Percentiles rank a stretch among this genome's conserved stretches.
Evolutionary conservation across 2,329 filamentous ascomycete species (phyloP).

Genomic region (Diplodia corticola): DNA sequence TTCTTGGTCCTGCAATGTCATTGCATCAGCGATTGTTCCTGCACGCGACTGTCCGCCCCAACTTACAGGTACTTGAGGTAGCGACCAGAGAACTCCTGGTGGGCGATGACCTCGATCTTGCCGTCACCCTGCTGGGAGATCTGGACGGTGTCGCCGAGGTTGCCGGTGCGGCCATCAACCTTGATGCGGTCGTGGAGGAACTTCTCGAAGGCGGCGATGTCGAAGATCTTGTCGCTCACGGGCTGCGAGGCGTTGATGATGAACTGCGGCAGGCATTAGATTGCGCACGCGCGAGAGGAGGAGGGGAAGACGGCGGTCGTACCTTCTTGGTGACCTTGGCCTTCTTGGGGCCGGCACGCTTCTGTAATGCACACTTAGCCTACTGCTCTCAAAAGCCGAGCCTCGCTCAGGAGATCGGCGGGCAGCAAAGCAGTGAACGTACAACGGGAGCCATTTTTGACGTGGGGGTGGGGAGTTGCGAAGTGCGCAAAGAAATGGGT

Average conservation of each 20-base stretch:
- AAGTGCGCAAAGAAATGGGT: constrained; percentile 78
- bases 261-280: constrained; percentile 60
- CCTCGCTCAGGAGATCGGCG: constrained; percentile 49
- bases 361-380: constrained; percentile 76
- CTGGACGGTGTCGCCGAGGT: constrained; percentile 90
- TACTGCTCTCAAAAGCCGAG: constrained; percentile 68
- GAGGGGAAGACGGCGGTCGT: constrained; percentile 32
- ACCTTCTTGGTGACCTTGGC: constrained; percentile 86
- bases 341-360: constrained; percentile 53
- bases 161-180: constrained; percentile 96
- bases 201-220: constrained; percentile 97
- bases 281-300: not conserved
- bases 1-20: constrained; percentile 83
- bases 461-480: constrained; percentile 27
- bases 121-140: constrained; percentile 92
- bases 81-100: constrained; percentile 97
- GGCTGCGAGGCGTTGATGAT: constrained; percentile 99
- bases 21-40: constrained; percentile 23
- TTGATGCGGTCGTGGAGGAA: constrained; percentile 99
- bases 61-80: constrained; percentile 99
- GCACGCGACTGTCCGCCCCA: not conserved
- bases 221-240: constrained; percentile 99
- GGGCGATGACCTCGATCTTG: constrained; percentile 96
- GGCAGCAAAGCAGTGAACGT: constrained; percentile 98
- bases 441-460: constrained; percentile 58